Evolutionary conservation across 495 filamentous ascomycete species (phyloP), one percentile per base, ranked within the genome.

Genomic region (Friedmanniomyces endolithicus): DNA sequence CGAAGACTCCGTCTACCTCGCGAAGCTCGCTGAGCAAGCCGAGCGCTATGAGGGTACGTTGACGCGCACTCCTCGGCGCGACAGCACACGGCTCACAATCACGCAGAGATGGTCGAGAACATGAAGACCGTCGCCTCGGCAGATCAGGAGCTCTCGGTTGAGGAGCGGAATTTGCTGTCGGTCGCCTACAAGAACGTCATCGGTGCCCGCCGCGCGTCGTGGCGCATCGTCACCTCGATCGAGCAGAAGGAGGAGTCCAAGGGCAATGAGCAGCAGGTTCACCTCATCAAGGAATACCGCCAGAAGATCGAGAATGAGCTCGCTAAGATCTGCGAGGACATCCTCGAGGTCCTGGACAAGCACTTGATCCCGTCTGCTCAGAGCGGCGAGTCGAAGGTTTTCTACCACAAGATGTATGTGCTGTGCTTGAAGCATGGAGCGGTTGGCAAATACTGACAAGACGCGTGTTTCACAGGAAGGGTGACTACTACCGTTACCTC

Each of bases 141-240:
- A 69, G 85, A 95, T 72, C 88, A 90, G 75, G 94, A 97, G 72
- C 87, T 98, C 59, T 90, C 88, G 60, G 92, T 98, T 63, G 94
- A 98, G 77, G 92, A 98, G 82, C 86, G 92, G 67, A 98, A 98
- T 78, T 87, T 98, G 44, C 83, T 98, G 45, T 95, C 89, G 52
- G 92, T 98, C 66, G 92, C 92, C 63, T 98, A 98, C 84, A 98
- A 98, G 86, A 98, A 98, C 73, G 92, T 98, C 53, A 90, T 98
- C 62, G 92, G 92, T 64, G 95, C 92, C 63, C 87, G 92, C 72
- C 92, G 94, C 80, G 94, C 92, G 65, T 95, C 89, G 60, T 98
- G 92, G 92, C 85, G 92, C 75, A 97, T 98, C 73, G 95, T 98
- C 75, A 95, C 94, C 65, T 96, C 90, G 64, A 98, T 98, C 72